Conservation (phyloP, 2,329 filamentous ascomycete species). For the Pestalotiopsis fici region DNA sequence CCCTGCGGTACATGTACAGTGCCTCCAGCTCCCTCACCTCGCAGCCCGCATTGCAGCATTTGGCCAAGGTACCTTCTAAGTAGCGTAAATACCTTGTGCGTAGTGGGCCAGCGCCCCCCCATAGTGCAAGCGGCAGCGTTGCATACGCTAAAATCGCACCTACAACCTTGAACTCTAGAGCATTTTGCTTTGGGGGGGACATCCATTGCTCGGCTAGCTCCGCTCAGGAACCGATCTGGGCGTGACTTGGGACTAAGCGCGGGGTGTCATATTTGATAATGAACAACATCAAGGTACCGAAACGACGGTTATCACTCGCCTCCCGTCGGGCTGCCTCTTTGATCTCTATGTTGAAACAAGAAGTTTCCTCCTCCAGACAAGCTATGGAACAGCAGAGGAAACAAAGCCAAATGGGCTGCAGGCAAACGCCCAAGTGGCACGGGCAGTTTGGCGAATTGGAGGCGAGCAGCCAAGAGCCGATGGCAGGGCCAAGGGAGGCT, state of each 20-base stretch:
- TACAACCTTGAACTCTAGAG: not conserved
- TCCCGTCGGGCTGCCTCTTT: not conserved
- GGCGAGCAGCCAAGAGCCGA: slow-evolving; percentile 8
- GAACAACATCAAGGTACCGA: too few species aligned
- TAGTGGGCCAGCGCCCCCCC: not conserved
- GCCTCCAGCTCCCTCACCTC: not conserved
- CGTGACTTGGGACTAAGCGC: not conserved
- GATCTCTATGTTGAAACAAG: not conserved
- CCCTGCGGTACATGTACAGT: not conserved
- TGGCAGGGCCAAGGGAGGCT: slow-evolving; percentile 12
- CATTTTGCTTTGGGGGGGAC: not conserved
- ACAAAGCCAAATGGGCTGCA: not conserved
- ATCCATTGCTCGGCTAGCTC: not conserved
- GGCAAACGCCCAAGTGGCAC: not conserved
- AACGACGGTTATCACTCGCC: too few species aligned
- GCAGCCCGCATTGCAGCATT: not conserved
- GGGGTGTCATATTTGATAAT: not conserved
- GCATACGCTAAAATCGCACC: not conserved
- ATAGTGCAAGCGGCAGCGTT: not conserved
- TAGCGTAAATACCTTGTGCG: not conserved
- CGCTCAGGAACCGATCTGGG: not conserved
- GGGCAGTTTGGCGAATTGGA: slow-evolving; percentile 9
- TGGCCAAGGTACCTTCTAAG: not conserved
- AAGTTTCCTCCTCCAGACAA: not conserved
- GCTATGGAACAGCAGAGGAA: not conserved